Evolutionary conservation across 495 filamentous ascomycete genomes (phyloP).

Genomic region (Xylaria scruposa): DNA sequence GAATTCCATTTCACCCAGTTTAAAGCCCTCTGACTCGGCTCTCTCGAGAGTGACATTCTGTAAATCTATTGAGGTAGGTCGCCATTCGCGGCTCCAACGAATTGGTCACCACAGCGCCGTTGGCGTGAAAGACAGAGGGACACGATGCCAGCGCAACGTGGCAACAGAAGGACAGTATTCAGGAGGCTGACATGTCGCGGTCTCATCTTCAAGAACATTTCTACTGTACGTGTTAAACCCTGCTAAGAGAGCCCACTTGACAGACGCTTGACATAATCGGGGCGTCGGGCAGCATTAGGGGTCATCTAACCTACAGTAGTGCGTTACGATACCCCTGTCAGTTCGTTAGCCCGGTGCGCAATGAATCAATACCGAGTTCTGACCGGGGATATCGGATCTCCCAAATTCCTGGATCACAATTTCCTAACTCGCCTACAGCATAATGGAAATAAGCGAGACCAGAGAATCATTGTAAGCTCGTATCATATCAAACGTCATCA

Average conservation of each 20-base stretch:
- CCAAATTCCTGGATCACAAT: no score
- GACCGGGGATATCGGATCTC: no score
- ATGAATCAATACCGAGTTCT: no score
- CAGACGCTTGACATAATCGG: neutral
- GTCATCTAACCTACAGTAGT: no score
- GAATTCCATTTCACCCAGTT: constrained; percentile 26
- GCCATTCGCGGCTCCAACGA: neutral
- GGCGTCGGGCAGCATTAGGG: no score
- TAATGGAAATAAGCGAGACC: no score
- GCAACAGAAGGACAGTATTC: constrained; percentile 4
- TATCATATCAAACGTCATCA: no score
- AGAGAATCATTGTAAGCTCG: no score
- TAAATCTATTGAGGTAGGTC: neutral
- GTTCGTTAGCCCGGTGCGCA: no score
- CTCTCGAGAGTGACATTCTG: constrained; percentile 25
- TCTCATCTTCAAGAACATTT: constrained; percentile 8
- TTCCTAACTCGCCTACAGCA: no score
- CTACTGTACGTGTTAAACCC: neutral
- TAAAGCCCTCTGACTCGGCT: constrained; percentile 26
- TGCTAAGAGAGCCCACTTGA: constrained; percentile 5
- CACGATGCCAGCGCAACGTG: neutral
- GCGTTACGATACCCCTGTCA: no score
- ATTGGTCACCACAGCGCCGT: neutral
- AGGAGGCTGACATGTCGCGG: constrained; percentile 6
- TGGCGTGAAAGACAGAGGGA: neutral